These are phyloP conservation scores for Trichoderma pleuroti DNA, from an alignment of 2,329 filamentous ascomycete genomes.

Conservation along the genomic window DNA sequence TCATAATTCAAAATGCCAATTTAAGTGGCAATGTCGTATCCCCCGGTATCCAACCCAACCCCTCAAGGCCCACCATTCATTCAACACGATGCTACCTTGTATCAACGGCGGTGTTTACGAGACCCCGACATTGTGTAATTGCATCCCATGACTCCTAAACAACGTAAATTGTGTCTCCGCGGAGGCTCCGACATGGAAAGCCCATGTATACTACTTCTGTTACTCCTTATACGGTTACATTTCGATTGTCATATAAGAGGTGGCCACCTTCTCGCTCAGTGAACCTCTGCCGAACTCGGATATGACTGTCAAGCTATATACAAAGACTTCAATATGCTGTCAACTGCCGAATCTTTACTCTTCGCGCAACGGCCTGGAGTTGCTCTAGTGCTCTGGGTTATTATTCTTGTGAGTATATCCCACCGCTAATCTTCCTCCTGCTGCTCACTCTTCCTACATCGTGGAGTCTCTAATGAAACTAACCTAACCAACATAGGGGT, in stretches of 20 bases:
- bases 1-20: not conserved
- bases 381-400: not conserved
- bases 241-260: not conserved
- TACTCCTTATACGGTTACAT: not conserved
- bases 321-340: not conserved
- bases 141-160: not conserved
- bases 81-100: not conserved
- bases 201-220: not conserved
- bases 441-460: not conserved
- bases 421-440: not conserved
- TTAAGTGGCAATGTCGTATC: not conserved
- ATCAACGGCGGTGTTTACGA: not conserved
- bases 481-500: not conserved
- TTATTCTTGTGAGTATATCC: not conserved
- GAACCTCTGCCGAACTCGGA: not conserved
- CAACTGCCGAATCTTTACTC: not conserved
- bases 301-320: not conserved
- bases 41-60: not conserved
- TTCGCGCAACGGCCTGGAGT: not conserved
- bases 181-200: not conserved
- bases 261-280: not conserved
- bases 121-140: not conserved
- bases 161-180: not conserved
- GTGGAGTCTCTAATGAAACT: not conserved
- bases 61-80: slow-evolving; percentile 45